A percentile compares a stretch with the other conserved stretches of the same genome.
These are phyloP conservation scores for Piper betle DNA, from an alignment of 164 flowering plant species.

Conservation along the genomic window DNA sequence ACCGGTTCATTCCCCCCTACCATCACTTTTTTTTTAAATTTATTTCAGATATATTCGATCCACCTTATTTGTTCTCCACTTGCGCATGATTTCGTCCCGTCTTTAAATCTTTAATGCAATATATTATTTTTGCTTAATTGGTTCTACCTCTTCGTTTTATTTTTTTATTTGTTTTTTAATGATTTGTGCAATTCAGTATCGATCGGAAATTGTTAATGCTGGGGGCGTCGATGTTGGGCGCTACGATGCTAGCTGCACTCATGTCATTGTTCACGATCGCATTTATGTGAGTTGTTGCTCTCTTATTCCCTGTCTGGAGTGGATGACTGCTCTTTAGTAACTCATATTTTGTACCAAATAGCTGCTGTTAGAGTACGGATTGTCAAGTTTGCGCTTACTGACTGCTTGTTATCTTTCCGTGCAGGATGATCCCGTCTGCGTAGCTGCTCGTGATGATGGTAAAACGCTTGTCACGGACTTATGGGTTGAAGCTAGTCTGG, in stretches of 20 bases:
- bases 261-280: conserved; percentile 64
- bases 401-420: too few species aligned
- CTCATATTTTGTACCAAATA: too few species aligned
- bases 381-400: too few species aligned
- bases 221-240: conserved; percentile 59
- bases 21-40: neutral
- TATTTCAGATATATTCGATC: neutral
- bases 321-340: too few species aligned
- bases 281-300: conserved; percentile 7
- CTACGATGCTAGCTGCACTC: conserved; percentile 50
- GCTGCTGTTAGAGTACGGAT: too few species aligned
- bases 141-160: too few species aligned
- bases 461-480: conserved; percentile 52
- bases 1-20: neutral
- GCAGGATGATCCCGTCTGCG: conserved; percentile 84
- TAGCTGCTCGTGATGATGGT: conserved; percentile 59
- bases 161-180: neutral
- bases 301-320: neutral
- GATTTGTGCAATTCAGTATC: conserved; percentile 21
- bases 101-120: too few species aligned
- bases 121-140: too few species aligned
- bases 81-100: too few species aligned
- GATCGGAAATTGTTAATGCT: conserved; percentile 42
- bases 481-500: conserved; percentile 78
- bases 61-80: too few species aligned